Percentiles rank a stretch among this genome's conserved stretches.
Conservation (phyloP, 2,329 filamentous ascomycete genomes). For the Trichophyton benhamiae region DNA sequence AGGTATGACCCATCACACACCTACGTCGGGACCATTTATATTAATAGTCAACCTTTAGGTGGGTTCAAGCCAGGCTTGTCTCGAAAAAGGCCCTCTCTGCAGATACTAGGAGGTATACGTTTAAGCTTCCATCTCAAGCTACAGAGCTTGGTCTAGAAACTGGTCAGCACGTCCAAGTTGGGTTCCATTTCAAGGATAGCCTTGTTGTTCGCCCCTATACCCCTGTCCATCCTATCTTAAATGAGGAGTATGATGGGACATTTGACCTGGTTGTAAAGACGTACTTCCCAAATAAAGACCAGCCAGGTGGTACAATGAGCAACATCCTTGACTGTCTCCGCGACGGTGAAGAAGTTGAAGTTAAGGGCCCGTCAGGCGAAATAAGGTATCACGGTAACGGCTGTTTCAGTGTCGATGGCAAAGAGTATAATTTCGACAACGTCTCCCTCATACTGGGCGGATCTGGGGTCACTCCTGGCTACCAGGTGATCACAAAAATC, state of each 20-base stretch:
- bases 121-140: conserved; percentile 31
- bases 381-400: conserved; percentile 40
- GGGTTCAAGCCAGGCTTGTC: conserved; percentile 35
- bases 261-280: conserved; percentile 42
- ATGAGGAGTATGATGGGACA: conserved; percentile 29
- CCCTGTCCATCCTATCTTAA: conserved; percentile 33
- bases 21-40: not conserved
- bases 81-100: conserved; percentile 29
- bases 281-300: conserved; percentile 37
- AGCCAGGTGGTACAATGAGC: conserved; percentile 43
- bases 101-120: conserved; percentile 38
- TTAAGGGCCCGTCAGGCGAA: conserved; percentile 41
- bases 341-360: conserved; percentile 39
- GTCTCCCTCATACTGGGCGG: conserved; percentile 41
- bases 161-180: conserved; percentile 42
- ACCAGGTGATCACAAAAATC: conserved; percentile 38
- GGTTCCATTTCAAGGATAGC: conserved; percentile 41
- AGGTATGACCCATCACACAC: conserved; percentile 9
- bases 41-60: conserved; percentile 18
- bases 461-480: conserved; percentile 42
- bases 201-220: conserved; percentile 43
- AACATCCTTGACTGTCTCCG: conserved; percentile 43
- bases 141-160: conserved; percentile 38
- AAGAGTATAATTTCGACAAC: conserved; percentile 31
- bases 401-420: conserved; percentile 35